Evolutionary conservation across 1,284 basidiomycete genomes (phyloP).

Genomic region (Lentinula novae-zelandiae): DNA sequence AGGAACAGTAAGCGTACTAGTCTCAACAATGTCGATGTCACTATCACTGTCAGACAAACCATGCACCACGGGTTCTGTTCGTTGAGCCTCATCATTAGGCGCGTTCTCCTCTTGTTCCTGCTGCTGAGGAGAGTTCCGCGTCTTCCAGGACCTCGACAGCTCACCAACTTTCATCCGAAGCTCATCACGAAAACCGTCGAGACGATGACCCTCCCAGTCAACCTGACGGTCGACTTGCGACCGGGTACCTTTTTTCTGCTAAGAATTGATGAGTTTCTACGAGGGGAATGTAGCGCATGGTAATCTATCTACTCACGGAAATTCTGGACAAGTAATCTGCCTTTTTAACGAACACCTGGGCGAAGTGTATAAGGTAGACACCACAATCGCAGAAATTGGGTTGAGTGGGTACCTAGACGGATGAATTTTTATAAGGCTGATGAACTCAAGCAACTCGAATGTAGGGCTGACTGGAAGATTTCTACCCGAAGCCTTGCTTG

Average conservation of each 20-base stretch:
- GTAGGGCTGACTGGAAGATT: constrained; percentile 40
- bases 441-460: not conserved
- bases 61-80: not conserved
- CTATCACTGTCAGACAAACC: constrained; percentile 18
- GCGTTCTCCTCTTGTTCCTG: constrained; percentile 29
- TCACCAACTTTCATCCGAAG: constrained; percentile 29
- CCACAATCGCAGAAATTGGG: constrained; percentile 88
- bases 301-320: constrained; percentile 45
- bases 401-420: constrained; percentile 67
- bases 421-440: not conserved
- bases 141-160: constrained; percentile 42
- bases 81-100: constrained; percentile 16
- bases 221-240: constrained; percentile 31
- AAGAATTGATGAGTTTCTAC: not conserved
- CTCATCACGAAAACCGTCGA: constrained; percentile 30
- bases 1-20: not conserved
- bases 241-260: constrained; percentile 24
- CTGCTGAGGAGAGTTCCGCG: constrained; percentile 31
- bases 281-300: constrained; percentile 2
- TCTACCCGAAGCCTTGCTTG: constrained; percentile 40
- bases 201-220: constrained; percentile 45
- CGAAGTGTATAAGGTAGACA: constrained; percentile 78
- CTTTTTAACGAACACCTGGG: constrained; percentile 64
- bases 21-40: constrained; percentile 19
- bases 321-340: constrained; percentile 39